Evolutionary conservation across 371 early-diverging fungal species (phyloP).

Genomic region (Nematocida sp.): DNA sequence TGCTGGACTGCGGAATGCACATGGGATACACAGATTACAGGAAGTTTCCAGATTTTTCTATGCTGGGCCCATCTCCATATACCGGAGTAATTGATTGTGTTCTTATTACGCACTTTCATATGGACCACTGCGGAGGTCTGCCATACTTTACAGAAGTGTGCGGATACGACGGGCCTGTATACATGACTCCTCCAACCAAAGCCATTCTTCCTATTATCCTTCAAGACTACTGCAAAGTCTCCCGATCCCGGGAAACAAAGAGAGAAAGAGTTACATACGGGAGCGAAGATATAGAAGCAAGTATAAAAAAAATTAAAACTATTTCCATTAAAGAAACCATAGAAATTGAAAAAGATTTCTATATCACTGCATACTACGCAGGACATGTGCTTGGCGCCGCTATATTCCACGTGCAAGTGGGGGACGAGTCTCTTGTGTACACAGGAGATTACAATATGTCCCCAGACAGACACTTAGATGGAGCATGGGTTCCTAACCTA

Average conservation of each 20-base stretch:
- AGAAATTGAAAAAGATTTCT: constrained; percentile 61
- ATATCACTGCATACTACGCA: constrained; percentile 81
- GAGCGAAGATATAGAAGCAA: constrained; percentile 80
- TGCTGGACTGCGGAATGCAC: constrained; percentile 93
- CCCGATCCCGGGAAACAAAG: constrained; percentile 71
- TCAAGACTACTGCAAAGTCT: constrained; percentile 81
- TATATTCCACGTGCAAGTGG: constrained; percentile 76
- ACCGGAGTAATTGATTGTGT: constrained; percentile 79
- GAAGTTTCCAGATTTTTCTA: constrained; percentile 85
- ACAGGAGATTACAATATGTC: constrained; percentile 96
- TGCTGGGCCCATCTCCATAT: constrained; percentile 76
- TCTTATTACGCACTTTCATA: constrained; percentile 85
- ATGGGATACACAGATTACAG: constrained; percentile 91
- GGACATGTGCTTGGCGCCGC: constrained; percentile 95
- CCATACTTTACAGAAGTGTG: constrained; percentile 86
- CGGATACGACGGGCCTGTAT: constrained; percentile 85
- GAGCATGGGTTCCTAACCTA: constrained; percentile 77
- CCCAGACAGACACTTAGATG: constrained; percentile 83
- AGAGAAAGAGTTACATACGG: constrained; percentile 84
- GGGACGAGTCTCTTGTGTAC: constrained; percentile 73
- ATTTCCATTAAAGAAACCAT: constrained; percentile 71
- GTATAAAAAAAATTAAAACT: constrained; percentile 80
- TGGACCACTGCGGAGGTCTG: constrained; percentile 90
- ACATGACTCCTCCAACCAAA: constrained; percentile 89
- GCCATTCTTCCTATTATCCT: constrained; percentile 82